These are phyloP conservation scores for Xylogone sp. DNA, from an alignment of 2,329 filamentous ascomycete genomes.

Conservation along the genomic window DNA sequence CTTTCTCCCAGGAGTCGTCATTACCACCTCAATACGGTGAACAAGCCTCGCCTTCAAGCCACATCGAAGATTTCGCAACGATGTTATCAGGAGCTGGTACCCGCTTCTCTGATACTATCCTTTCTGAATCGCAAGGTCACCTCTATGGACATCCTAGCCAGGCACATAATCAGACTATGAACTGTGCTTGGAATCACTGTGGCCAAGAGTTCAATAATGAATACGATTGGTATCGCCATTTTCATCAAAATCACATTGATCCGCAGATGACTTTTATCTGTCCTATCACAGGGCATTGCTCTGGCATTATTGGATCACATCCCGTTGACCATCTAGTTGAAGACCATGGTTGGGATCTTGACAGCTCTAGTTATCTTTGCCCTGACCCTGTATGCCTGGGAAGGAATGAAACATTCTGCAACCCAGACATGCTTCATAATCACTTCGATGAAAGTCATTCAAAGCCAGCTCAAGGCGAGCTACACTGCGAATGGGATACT, in stretches of 20 bases:
- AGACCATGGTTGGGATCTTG: constrained; percentile 23
- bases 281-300: constrained; percentile 20
- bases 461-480: constrained; percentile 18
- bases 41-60: background rate
- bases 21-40: background rate
- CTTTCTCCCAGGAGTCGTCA: background rate
- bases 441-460: constrained; percentile 25
- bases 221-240: constrained; percentile 20
- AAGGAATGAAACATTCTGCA: constrained; percentile 13
- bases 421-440: constrained; percentile 23
- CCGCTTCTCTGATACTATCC: background rate
- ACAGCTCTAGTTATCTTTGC: constrained; percentile 13
- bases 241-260: constrained; percentile 24
- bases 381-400: constrained; percentile 21
- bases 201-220: constrained; percentile 15
- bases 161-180: background rate
- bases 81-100: background rate
- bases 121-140: background rate
- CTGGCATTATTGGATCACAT: constrained; percentile 15
- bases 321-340: constrained; percentile 22
- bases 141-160: background rate
- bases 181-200: constrained; percentile 21
- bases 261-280: constrained; percentile 24
- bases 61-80: background rate
- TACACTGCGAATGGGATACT: constrained; percentile 21